Percentiles rank a stretch among this genome's conserved stretches.
phyloP scores from a whole-genome alignment of 2,329 filamentous ascomycete genomes.

The Tothia fuscella region DNA sequence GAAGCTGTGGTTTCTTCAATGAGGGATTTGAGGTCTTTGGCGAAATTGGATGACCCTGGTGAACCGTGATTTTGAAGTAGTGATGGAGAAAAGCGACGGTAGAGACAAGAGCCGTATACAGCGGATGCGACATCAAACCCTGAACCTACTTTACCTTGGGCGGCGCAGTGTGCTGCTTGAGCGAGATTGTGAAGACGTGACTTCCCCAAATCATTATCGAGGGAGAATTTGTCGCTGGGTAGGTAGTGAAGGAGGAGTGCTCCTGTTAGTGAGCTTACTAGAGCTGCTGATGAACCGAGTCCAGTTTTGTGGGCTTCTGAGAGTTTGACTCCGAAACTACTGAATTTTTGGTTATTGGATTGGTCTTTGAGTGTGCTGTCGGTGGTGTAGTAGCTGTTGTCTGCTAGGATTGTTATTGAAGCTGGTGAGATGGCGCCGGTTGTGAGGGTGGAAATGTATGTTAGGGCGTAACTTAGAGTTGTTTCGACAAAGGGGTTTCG shows the following conservation, averaged over 20 bases:
- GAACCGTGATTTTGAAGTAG: slow-evolving; percentile 58
- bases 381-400: slow-evolving; percentile 93
- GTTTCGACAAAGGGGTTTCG: slow-evolving; percentile 87
- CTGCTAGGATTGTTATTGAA: slow-evolving; percentile 76
- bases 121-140: slow-evolving; percentile 93
- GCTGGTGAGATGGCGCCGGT: slow-evolving; percentile 50
- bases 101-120: slow-evolving; percentile 81
- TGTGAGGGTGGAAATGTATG: slow-evolving; percentile 52
- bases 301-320: slow-evolving; percentile 85
- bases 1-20: slow-evolving; percentile 46
- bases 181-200: slow-evolving; percentile 77
- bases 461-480: slow-evolving; percentile 74
- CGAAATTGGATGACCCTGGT: slow-evolving; percentile 55
- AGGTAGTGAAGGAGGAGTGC: slow-evolving; percentile 69
- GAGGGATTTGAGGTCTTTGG: slow-evolving; percentile 47
- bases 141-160: slow-evolving; percentile 90
- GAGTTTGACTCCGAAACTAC: slow-evolving; percentile 65
- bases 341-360: slow-evolving; percentile 45
- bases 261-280: slow-evolving; percentile 78
- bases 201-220: slow-evolving; percentile 41
- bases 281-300: slow-evolving; percentile 83
- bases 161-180: slow-evolving; percentile 86
- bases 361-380: slow-evolving; percentile 28
- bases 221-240: slow-evolving; percentile 41
- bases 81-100: slow-evolving; percentile 79